Evolutionary conservation across 352 stramenopile species (phyloP).

Genomic region (Phytophthora nicotianae): DNA sequence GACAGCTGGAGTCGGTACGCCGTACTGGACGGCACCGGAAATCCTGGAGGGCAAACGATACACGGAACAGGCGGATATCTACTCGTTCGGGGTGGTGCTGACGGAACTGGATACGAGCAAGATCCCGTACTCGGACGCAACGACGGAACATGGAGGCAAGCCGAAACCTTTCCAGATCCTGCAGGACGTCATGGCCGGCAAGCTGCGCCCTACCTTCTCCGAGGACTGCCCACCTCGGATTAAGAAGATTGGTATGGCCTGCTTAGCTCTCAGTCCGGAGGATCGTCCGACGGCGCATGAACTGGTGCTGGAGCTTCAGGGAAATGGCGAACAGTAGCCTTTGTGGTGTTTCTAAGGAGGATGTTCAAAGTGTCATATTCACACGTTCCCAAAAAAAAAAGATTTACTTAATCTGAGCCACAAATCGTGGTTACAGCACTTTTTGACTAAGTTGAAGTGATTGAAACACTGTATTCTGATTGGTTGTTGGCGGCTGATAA

Average conservation of each 20-base stretch:
- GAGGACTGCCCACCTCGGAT: slow-evolving; percentile 45
- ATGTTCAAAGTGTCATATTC: neutral
- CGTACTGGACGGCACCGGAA: slow-evolving; percentile 84
- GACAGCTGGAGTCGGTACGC: slow-evolving; percentile 79
- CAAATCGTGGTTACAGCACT: neutral
- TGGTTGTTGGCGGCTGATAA: slow-evolving; percentile 25
- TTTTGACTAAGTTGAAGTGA: slow-evolving; percentile 25
- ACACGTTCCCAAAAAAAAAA: neutral
- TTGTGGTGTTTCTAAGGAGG: neutral
- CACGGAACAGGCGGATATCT: slow-evolving; percentile 69
- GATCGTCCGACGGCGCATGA: slow-evolving; percentile 16
- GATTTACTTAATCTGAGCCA: neutral
- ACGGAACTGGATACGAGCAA: slow-evolving; percentile 46
- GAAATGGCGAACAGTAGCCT: slow-evolving; percentile 2
- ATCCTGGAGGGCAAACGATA: slow-evolving; percentile 61
- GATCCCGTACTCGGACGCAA: slow-evolving; percentile 38
- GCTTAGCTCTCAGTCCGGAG: slow-evolving; percentile 12
- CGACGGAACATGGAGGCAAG: slow-evolving; percentile 15
- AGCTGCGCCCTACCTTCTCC: slow-evolving; percentile 51
- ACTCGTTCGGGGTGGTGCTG: slow-evolving; percentile 70
- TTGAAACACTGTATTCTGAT: slow-evolving; percentile 11
- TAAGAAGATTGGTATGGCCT: slow-evolving; percentile 17
- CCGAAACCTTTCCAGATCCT: slow-evolving; percentile 52
- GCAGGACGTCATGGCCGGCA: slow-evolving; percentile 44
- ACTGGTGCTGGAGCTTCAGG: slow-evolving; percentile 28